Conservation (phyloP, 139 green algal genomes). For the Closterium sp. region DNA sequence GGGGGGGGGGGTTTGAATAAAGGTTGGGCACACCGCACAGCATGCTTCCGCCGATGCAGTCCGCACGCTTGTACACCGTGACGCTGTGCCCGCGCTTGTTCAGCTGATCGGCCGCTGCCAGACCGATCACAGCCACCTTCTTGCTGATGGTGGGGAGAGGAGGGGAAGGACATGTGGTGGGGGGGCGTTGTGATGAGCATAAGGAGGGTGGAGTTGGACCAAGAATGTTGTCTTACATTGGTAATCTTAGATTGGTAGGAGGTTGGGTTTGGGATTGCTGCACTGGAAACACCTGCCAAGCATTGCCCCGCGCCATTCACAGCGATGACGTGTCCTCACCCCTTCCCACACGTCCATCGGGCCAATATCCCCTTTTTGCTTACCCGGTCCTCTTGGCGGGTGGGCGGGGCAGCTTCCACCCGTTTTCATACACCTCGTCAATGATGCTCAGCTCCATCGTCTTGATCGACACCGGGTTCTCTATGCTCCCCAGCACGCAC, state of each 20-base stretch:
- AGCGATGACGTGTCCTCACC: neutral
- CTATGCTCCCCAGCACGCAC: constrained; percentile 95
- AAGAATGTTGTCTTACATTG: no score
- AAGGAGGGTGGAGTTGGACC: no score
- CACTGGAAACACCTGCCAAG: no score
- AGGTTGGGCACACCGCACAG: constrained; percentile 98
- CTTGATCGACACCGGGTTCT: constrained; percentile 96
- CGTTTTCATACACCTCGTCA: constrained; percentile 89
- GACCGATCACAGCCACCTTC: constrained; percentile 83
- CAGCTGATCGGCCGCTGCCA: constrained; percentile 95
- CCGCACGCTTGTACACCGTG: constrained; percentile 90
- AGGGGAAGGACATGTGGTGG: neutral
- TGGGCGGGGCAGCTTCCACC: constrained; percentile 88
- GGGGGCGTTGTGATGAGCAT: no score
- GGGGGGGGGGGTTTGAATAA: neutral
- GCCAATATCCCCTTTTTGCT: neutral
- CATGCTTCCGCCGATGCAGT: constrained; percentile 93
- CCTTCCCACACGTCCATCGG: neutral
- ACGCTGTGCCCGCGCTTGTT: constrained; percentile 81
- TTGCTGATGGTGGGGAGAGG: constrained; percentile 23
- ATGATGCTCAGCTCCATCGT: constrained; percentile 92
- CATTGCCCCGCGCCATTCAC: neutral
- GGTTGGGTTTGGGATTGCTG: no score
- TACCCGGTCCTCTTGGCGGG: constrained; percentile 71
- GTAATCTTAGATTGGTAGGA: no score